Base-by-base conservation (phyloP, 495 filamentous ascomycete species). In the Xylaria intraflava region DNA sequence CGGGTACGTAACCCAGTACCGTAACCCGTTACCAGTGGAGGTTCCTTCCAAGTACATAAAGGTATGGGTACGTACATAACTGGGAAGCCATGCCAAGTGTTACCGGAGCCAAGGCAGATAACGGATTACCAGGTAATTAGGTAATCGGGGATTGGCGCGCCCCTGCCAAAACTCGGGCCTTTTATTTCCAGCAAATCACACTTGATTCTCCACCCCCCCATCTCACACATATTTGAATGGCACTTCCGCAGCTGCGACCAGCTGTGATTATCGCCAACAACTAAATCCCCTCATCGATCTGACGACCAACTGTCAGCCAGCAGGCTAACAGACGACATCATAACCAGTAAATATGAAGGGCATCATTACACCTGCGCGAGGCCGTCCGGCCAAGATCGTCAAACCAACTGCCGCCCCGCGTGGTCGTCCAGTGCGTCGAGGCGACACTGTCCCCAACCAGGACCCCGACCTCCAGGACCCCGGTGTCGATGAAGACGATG, bases 381-480 rank as follows among this genome's bases (percentile, higher is more conserved):
- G 72, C 66, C 66, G 71, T 42, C 64, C 69, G 22, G 68, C 50
- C 62, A 73, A 73, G 61, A 66, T 75, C 57, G 65, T 68, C 51
- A 77, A 76, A 61, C 57, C 68, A 27, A 24, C 45, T 17, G 42
- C 19, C 19, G 36, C 56, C 6, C 49, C 64, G 31, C 61, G 64
- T 36, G 56, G 41, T 30, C 58, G 61, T 7, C 48, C 54, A 43
- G 55, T 59, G 41, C 62, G 55, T 38, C 65, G 62, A 46, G 52
- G 59, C 57, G 65, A 63, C 51, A 51, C 27, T 29, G 54, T 58
- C 24, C 16, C 46, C 16, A 60, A 57, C 19, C 51, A 57, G 12
- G 57, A 62, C 16, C 47, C 60, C 6, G 60, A 63, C n/a, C 54
- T 66, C 45, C 56, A 62, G 14, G 49, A 53, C 33, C 39, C 51